Conservation (phyloP, 306 rosid genomes). For the Phaseolus lunatus region DNA sequence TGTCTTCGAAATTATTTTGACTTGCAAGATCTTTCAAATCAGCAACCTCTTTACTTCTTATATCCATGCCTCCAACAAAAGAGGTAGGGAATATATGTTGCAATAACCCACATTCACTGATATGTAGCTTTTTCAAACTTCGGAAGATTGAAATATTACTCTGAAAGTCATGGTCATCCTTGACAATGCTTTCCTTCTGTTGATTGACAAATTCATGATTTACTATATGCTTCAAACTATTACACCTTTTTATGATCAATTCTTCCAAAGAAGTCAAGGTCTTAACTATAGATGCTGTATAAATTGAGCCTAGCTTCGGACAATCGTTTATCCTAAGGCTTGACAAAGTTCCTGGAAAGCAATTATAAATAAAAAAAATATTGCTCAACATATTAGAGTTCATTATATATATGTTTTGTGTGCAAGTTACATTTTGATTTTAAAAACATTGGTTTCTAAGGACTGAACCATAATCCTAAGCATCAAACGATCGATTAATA, state of each 20-base stretch:
- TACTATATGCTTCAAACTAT: too few relatives aligned
- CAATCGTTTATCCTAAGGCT: rapidly evolving
- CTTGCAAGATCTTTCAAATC: not conserved
- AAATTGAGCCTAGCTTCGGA: not conserved
- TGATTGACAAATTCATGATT: not conserved
- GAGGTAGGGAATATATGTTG: not conserved
- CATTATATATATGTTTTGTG: too few relatives aligned
- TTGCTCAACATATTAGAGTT: too few relatives aligned
- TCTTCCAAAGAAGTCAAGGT: not conserved
- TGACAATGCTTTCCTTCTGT: too few relatives aligned
- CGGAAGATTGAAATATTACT: not conserved
- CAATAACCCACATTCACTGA: not conserved
- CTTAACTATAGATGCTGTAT: not conserved
- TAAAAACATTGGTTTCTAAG: too few relatives aligned
- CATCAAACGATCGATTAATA: too few relatives aligned
- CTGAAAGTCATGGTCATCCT: not conserved
- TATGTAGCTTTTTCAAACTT: not conserved
- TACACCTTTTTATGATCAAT: not conserved
- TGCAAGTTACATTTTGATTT: too few relatives aligned
- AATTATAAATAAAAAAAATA: too few relatives aligned
- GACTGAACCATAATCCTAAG: too few relatives aligned
- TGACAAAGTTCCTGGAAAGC: not conserved
- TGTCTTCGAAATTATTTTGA: not conserved
- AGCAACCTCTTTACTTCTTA: not conserved
- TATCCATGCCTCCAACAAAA: not conserved